phyloP scores from a whole-genome alignment of 2,329 filamentous ascomycete species.

The Fusarium tjaetaba region DNA sequence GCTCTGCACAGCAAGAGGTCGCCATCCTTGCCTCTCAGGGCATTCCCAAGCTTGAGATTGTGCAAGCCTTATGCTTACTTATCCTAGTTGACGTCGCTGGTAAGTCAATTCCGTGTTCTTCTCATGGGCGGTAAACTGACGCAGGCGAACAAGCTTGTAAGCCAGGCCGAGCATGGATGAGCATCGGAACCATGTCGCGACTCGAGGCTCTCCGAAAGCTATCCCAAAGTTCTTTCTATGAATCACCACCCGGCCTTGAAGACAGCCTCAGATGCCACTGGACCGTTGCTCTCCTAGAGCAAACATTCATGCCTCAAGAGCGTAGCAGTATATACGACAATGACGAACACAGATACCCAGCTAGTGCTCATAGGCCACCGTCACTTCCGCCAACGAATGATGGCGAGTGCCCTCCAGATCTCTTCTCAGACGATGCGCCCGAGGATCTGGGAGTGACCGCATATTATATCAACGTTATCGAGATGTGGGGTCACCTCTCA shows the following conservation, averaged over 20 bases:
- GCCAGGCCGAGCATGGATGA: constrained; percentile 12
- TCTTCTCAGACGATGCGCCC: not conserved
- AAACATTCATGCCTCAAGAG: constrained; percentile 12
- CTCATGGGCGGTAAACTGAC: accelerated
- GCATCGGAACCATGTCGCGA: constrained; percentile 1
- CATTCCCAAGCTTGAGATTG: not conserved
- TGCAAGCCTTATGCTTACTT: constrained; percentile 5
- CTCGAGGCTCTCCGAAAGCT: not conserved
- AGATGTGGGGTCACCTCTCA: constrained; percentile 11
- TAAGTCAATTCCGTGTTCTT: not conserved
- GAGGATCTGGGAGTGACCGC: constrained; percentile 10
- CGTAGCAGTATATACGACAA: not conserved
- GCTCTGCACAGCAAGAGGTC: not conserved
- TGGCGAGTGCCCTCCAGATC: not conserved
- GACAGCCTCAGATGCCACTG: not conserved
- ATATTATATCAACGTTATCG: not conserved
- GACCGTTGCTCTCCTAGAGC: constrained; percentile 6
- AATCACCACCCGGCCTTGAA: not conserved
- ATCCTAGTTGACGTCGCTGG: not conserved
- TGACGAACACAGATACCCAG: not conserved
- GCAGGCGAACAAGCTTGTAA: not conserved
- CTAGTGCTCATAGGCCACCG: not conserved
- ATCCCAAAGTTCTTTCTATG: not conserved
- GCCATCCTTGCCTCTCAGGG: not conserved
- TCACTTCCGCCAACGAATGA: not conserved